Conservation (phyloP, 2,329 filamentous ascomycete genomes). For the Colletotrichum tanaceti region DNA sequence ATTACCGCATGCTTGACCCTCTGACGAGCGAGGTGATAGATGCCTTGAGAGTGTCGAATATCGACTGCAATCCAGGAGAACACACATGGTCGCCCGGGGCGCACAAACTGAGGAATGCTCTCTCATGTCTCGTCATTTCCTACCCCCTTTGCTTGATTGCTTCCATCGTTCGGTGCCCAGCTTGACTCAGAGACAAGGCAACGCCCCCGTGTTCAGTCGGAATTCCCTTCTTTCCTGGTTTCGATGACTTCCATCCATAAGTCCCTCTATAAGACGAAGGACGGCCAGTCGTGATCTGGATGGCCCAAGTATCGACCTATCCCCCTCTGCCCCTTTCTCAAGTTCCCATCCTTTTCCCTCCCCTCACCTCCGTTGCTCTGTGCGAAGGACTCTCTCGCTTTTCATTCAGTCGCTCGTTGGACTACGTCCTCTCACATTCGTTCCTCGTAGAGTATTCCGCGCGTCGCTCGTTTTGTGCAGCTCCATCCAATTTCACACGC, state of each 20-base stretch:
- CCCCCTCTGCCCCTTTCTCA: background rate
- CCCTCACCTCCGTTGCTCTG: conserved; percentile 1
- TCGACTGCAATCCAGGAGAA: conserved; percentile 16
- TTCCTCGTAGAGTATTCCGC: conserved; percentile 18
- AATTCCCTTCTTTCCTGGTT: background rate
- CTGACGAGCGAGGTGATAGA: background rate
- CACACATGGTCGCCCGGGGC: conserved; percentile 9
- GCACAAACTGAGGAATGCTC: conserved; percentile 40
- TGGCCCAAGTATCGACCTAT: background rate
- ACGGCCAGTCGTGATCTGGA: background rate
- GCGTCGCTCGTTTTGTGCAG: conserved; percentile 31
- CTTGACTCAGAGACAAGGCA: conserved; percentile 3
- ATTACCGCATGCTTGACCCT: background rate
- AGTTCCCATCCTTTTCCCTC: background rate
- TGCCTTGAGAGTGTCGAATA: background rate
- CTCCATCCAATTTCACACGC: conserved; percentile 11
- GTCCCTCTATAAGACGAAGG: conserved; percentile 28
- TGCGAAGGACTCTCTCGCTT: conserved; percentile 13
- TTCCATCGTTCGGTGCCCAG: background rate
- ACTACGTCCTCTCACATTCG: conserved; percentile 31
- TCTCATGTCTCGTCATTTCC: conserved; percentile 42
- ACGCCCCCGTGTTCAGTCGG: background rate
- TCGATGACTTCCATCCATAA: background rate
- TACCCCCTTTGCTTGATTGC: conserved; percentile 15
- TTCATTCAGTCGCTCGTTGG: conserved; percentile 18